Evolutionary conservation across 352 stramenopile genomes (phyloP), one percentile per base, ranked within the genome.

Genomic region (Plasmopara halstedii): DNA sequence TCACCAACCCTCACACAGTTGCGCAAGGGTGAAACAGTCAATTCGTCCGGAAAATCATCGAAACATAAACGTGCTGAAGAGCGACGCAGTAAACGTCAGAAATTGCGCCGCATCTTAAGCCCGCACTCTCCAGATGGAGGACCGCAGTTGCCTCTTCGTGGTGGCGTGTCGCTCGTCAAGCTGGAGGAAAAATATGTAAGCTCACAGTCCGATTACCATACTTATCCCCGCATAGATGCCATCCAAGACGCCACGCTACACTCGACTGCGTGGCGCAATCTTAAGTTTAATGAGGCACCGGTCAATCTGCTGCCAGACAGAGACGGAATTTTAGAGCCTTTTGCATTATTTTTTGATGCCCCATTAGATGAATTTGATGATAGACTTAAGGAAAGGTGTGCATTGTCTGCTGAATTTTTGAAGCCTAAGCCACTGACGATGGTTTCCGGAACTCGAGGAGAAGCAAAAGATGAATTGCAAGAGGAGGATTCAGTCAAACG

Each of bases 241-340:
- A 60, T 83, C 17, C 55, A 75, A 8, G 56, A 67, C 37, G 56
- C 56, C 7, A 49, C 70, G 19, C 42, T 79, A 33, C 77, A 86
- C 48, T 80, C 77, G 15, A 88, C 77, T 0, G 65, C 72, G 13
- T 88, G 77, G 77, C 68, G 77, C 17, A 65, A 69, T 43, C 23
- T 81, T 6, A 62, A 65, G 7, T 27, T 85, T 3, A 34, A 51
- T 5, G 17, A 23, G 0, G 54, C 56, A 29, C 73, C 72, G 6
- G 2, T 8, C 0, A 89, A 85, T 38, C 18, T 89, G 2, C 45
- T 89, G 19, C 47, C 62, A 0, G 50, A 66, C 14, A 44, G 25
- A 20, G 44, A 58, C 1, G 53, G 29, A 0, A 9, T 79, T 14
- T 9, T 37, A 7, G 23, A 46, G 18, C 69, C 73, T 14, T 86